Conservation (phyloP, 345 rosid species). For the Lenwebbia sp. region DNA sequence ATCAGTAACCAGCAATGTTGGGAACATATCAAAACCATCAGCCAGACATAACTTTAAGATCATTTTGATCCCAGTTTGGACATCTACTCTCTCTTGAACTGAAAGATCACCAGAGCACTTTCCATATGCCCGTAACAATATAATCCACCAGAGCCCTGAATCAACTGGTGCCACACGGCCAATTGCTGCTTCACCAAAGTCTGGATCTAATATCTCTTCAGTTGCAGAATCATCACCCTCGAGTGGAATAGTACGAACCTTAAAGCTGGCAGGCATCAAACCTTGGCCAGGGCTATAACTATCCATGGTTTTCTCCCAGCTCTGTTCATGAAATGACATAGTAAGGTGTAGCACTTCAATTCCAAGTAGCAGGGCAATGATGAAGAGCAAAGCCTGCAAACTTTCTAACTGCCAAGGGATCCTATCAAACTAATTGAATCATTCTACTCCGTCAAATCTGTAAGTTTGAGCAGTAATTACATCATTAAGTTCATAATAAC, state of each 20-base stretch:
- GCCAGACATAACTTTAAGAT: slow-evolving; percentile 84
- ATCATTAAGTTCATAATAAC: background rate
- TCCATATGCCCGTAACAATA: slow-evolving; percentile 84
- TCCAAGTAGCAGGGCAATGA: background rate
- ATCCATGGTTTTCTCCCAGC: slow-evolving; percentile 99
- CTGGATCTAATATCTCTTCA: slow-evolving; percentile 89
- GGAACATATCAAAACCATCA: slow-evolving; percentile 97
- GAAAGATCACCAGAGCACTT: slow-evolving; percentile 78
- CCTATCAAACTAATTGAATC: background rate
- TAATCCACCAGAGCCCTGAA: slow-evolving; percentile 97
- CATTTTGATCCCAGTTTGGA: slow-evolving; percentile 94
- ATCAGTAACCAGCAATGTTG: slow-evolving; percentile 89
- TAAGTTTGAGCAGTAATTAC: background rate
- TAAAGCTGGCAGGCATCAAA: slow-evolving; percentile 94
- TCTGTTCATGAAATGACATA: slow-evolving; percentile 22
- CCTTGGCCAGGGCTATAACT: slow-evolving; percentile 98
- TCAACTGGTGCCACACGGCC: slow-evolving; percentile 99
- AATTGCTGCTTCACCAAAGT: slow-evolving; percentile 94
- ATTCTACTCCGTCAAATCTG: background rate
- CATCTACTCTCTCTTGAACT: slow-evolving; percentile 87
- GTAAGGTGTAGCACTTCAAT: background rate
- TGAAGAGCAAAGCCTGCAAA: background rate
- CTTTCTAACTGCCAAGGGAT: background rate
- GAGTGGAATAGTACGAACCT: slow-evolving; percentile 75
- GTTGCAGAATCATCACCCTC: slow-evolving; percentile 77